Percentiles rank a stretch among this genome's conserved stretches.
Evolutionary conservation across 2,329 filamentous ascomycete species (phyloP).

Genomic region (Lachnellula hyalina): DNA sequence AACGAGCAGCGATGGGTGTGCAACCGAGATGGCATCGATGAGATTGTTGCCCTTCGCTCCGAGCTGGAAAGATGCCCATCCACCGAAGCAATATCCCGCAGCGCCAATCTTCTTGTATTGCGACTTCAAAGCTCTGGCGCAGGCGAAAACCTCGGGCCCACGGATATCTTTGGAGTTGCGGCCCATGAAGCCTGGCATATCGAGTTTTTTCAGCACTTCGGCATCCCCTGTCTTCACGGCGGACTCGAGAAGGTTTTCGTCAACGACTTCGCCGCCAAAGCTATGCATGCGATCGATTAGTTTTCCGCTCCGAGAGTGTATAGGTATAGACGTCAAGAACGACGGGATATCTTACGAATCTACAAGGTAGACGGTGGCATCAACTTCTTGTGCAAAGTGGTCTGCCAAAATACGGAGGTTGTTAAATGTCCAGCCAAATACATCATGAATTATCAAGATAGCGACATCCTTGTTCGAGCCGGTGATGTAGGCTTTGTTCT

Average conservation of each 20-base stretch:
- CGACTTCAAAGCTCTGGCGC: background rate
- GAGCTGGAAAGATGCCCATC: slow-evolving; percentile 6
- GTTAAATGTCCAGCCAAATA: slow-evolving; percentile 39
- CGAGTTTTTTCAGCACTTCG: background rate
- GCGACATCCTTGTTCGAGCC: slow-evolving; percentile 25
- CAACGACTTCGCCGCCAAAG: slow-evolving; percentile 3
- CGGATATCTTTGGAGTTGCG: slow-evolving; percentile 5
- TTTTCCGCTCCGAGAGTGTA: background rate
- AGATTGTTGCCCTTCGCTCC: slow-evolving; percentile 3
- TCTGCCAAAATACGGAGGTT: slow-evolving; percentile 42
- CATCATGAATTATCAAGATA: slow-evolving; percentile 27
- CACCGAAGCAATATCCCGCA: slow-evolving; percentile 10
- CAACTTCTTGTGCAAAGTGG: slow-evolving; percentile 38
- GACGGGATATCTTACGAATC: background rate
- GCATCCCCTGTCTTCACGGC: background rate
- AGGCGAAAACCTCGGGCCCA: slow-evolving; percentile 7
- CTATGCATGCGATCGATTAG: background rate
- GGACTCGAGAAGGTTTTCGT: background rate
- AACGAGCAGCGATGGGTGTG: background rate
- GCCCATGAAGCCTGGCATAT: slow-evolving; percentile 1
- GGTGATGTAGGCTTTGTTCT: slow-evolving; percentile 9
- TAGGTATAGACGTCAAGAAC: background rate
- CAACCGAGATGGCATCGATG: slow-evolving; percentile 6
- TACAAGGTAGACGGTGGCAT: slow-evolving; percentile 39
- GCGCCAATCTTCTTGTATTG: slow-evolving; percentile 6